Conservation (phyloP, 257 asterid species). For the Ilex asprella region DNA sequence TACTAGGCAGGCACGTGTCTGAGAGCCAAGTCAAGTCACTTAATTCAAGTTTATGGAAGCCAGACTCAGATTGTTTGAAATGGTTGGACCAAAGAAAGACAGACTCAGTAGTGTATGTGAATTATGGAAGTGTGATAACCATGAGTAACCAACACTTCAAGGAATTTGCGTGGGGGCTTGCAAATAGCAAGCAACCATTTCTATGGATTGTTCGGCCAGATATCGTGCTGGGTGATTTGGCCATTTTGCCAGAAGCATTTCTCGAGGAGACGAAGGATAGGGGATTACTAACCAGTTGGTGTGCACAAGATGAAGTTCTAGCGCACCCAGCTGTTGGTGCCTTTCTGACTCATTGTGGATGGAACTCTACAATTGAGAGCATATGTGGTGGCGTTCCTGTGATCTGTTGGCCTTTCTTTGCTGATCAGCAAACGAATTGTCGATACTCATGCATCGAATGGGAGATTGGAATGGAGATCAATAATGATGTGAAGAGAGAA, state of each 20-base stretch:
- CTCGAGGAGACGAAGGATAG: neutral
- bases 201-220: constrained; percentile 1
- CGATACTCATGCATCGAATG: neutral
- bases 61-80: neutral
- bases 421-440: neutral
- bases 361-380: neutral
- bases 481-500: neutral
- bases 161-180: neutral
- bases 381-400: neutral
- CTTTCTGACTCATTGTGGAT: neutral
- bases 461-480: neutral
- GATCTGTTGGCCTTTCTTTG: constrained; percentile 1
- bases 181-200: neutral
- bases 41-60: neutral
- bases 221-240: neutral
- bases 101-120: neutral
- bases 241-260: neutral
- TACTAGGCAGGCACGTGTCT: neutral
- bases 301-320: neutral
- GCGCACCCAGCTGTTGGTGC: neutral
- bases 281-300: neutral
- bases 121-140: neutral
- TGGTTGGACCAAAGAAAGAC: neutral
- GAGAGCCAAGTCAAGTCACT: neutral
- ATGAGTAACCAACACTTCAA: neutral